Evolutionary conservation across 495 filamentous ascomycete genomes (phyloP).

Genomic region (Aspergillus coremiiformis): DNA sequence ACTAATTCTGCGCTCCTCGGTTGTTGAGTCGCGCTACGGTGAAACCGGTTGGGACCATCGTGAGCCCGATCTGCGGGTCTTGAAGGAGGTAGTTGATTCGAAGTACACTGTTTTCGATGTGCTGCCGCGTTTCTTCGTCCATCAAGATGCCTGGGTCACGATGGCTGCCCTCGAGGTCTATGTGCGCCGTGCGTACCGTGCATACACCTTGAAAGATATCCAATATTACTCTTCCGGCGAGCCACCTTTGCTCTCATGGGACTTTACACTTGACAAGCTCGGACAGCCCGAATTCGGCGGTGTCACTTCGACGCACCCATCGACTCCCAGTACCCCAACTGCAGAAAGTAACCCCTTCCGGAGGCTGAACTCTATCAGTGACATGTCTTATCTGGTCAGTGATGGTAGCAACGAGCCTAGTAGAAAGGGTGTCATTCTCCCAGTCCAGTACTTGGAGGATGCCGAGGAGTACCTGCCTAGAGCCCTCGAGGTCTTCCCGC

Average conservation of each 20-base stretch:
- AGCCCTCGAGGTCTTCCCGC: conserved; percentile 76
- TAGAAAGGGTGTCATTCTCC: conserved; percentile 91
- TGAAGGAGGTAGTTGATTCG: conserved; percentile 97
- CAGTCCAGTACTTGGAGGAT: conserved; percentile 88
- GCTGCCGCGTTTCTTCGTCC: conserved; percentile 84
- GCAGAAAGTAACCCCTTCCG: conserved; percentile 57
- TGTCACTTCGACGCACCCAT: conserved; percentile 64
- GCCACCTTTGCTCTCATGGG: conserved; percentile 82
- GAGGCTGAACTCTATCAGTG: conserved; percentile 87
- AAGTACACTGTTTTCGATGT: conserved; percentile 98
- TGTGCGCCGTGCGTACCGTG: conserved; percentile 91
- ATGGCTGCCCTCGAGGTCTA: conserved; percentile 93
- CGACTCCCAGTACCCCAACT: conserved; percentile 78
- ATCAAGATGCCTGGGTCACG: conserved; percentile 91
- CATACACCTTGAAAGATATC: conserved; percentile 80
- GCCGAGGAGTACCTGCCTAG: conserved; percentile 74
- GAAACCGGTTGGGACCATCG: conserved; percentile 97
- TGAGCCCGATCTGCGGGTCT: conserved; percentile 73
- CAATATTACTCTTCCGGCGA: conserved; percentile 78
- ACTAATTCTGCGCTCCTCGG: conserved; percentile 92
- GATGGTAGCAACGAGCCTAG: conserved; percentile 62
- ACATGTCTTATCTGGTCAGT: conserved; percentile 79
- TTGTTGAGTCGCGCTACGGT: conserved; percentile 93
- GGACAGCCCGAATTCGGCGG: conserved; percentile 83
- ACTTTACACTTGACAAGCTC: conserved; percentile 88